Evolutionary conservation across 805 yeast genomes (phyloP).

Genomic region (Ogataea henricii): DNA sequence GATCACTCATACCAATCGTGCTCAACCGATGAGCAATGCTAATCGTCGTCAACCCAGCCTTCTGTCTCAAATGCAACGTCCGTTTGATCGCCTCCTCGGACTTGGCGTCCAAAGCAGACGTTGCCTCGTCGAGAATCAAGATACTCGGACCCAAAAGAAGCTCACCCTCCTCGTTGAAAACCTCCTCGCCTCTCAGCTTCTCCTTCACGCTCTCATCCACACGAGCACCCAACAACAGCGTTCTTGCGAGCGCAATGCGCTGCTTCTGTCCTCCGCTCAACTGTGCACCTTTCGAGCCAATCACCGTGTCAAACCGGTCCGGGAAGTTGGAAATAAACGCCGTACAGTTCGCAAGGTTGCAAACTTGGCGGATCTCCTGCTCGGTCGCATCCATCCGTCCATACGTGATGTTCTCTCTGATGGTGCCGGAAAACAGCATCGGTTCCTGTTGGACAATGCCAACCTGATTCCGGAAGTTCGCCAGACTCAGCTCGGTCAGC

Average conservation of each 20-base stretch:
- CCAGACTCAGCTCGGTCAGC: constrained; percentile 65
- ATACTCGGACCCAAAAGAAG: constrained; percentile 60
- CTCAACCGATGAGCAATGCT: constrained; percentile 91
- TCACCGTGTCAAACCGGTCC: constrained; percentile 73
- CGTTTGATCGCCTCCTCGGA: constrained; percentile 83
- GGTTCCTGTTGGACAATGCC: constrained; percentile 98
- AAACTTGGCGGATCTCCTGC: constrained; percentile 61
- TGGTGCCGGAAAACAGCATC: constrained; percentile 79
- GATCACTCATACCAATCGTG: constrained; percentile 80
- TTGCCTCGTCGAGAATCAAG: constrained; percentile 90
- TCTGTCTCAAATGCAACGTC: constrained; percentile 59
- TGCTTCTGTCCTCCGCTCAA: constrained; percentile 96
- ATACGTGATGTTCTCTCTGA: constrained; percentile 80
- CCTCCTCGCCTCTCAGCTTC: constrained; percentile 12
- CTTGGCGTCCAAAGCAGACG: constrained; percentile 88
- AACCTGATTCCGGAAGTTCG: constrained; percentile 67
- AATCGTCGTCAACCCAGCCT: constrained; percentile 68
- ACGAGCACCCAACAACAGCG: constrained; percentile 57
- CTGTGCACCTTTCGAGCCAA: constrained; percentile 87
- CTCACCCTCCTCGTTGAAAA: constrained; percentile 27
- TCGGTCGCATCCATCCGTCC: constrained; percentile 65
- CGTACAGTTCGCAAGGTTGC: constrained; percentile 70
- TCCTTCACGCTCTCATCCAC: constrained; percentile 12
- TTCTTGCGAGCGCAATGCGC: constrained; percentile 87
- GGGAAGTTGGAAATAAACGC: constrained; percentile 76